These are phyloP conservation scores for Coprinopsis sp. DNA, from an alignment of 768 basidiomycete species.

Conservation along the genomic window DNA sequence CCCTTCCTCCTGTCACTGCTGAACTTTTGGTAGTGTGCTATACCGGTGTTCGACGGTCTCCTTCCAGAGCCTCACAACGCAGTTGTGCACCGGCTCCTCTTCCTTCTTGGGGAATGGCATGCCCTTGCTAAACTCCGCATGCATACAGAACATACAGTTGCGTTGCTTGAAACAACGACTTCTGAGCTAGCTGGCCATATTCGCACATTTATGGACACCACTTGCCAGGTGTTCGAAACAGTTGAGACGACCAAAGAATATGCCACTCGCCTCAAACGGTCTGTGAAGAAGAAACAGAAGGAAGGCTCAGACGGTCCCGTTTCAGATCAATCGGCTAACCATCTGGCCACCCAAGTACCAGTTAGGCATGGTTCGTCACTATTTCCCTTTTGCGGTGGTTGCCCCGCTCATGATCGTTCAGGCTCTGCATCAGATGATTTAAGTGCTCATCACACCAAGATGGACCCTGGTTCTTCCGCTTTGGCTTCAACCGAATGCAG, in stretches of 20 bases:
- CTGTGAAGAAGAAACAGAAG: background rate
- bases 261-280: background rate
- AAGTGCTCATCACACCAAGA: no score
- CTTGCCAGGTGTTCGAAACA: background rate
- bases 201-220: background rate
- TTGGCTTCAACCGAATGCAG: no score
- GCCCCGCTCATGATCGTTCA: no score
- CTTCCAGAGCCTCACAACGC: slow-evolving; percentile 1
- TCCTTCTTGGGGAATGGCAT: slow-evolving; percentile 5
- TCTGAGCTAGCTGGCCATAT: background rate
- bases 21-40: slow-evolving; percentile 2
- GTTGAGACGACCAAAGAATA: background rate
- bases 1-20: background rate
- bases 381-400: no score
- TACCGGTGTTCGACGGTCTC: slow-evolving; percentile 6
- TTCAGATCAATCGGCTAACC: no score
- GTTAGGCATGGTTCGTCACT: no score
- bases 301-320: no score
- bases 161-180: slow-evolving; percentile 2
- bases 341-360: no score
- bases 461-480: no score
- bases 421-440: no score
- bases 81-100: slow-evolving; percentile 3
- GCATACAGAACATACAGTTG: slow-evolving; percentile 6
- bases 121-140: slow-evolving; percentile 9